Evolutionary conservation across 805 yeast genomes (phyloP).

Genomic region (Ogataea thermomethanolica): DNA sequence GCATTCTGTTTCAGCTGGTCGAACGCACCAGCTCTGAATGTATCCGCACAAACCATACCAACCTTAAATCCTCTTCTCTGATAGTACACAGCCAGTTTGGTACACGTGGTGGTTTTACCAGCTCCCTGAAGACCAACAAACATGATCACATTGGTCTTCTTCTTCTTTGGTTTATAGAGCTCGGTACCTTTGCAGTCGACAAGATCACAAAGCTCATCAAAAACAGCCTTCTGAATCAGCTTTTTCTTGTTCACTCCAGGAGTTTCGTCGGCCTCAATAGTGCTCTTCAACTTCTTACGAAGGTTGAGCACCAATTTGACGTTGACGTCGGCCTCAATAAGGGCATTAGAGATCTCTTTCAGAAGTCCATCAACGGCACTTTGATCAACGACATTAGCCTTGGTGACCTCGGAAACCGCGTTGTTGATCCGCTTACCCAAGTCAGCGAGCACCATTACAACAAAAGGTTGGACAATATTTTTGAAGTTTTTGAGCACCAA

Average conservation of each 20-base stretch:
- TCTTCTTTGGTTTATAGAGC: slow-evolving; percentile 78
- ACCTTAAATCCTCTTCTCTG: slow-evolving; percentile 91
- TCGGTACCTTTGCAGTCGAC: slow-evolving; percentile 61
- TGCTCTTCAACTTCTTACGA: slow-evolving; percentile 64
- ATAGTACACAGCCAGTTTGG: slow-evolving; percentile 92
- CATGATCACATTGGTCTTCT: slow-evolving; percentile 80
- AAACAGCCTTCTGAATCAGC: slow-evolving; percentile 84
- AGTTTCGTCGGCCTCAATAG: slow-evolving; percentile 52
- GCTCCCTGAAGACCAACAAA: slow-evolving; percentile 98
- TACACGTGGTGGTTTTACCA: slow-evolving; percentile 97
- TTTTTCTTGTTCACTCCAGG: slow-evolving; percentile 68
- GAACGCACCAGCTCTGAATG: slow-evolving; percentile 99
- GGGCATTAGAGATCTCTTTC: slow-evolving; percentile 86
- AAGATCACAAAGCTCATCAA: slow-evolving; percentile 83
- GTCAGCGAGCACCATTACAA: slow-evolving; percentile 73
- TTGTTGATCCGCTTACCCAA: slow-evolving; percentile 71
- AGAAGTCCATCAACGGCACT: slow-evolving; percentile 65
- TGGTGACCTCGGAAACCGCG: slow-evolving; percentile 64
- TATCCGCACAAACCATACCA: slow-evolving; percentile 97
- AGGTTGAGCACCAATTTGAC: slow-evolving; percentile 75
- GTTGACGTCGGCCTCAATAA: slow-evolving; percentile 92
- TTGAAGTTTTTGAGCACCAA: slow-evolving; percentile 1
- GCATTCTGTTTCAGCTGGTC: slow-evolving; percentile 98
- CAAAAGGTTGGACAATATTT: slow-evolving; percentile 8
- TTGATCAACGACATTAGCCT: slow-evolving; percentile 53